Base-by-base conservation (phyloP, 2,329 filamentous ascomycete species). In the Fusarium illudens region DNA sequence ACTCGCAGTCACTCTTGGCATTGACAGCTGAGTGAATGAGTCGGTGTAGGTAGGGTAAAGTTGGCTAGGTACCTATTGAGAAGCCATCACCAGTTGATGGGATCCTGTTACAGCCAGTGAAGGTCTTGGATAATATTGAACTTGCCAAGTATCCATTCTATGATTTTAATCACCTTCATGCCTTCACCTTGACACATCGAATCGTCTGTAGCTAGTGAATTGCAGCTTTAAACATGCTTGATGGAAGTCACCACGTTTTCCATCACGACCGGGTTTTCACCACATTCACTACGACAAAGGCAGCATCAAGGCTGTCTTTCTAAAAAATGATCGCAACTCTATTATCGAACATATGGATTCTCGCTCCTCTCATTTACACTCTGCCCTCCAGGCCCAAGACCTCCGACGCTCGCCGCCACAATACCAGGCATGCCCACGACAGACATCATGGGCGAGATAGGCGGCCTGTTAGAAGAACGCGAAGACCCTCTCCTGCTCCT, bases 381-480 rank as follows among this genome's bases (percentile, higher is more conserved):
- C 25, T 22, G 39, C 9, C 59, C 60, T 13, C 48, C 50, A 44
- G 60, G 67, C 10, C 63, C 62, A 4, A 70, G 15, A 4, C 67
- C 67, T 13, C 56, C 67, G 5, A 70, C 51, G 46, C 67, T 70
- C 2, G 67, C 67, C 13, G 67, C 67, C 13, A 70, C 67, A 4
- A 70, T 70, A 53, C 67, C 67, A 1, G 67, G 67, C 67, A 70
- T 70, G 1, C 67, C 67, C 4, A 70, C 67, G 4, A 70, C 67
- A 0, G 67, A 65, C 67, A 70, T 70, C 67, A 70, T 70, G 6
- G 67, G 67, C 2, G 67, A 70, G 15, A 70, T 70, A 11, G 64
- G 64, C 1, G 67, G 67, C n/a, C 67, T 49, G 46, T 70, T 70
- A 1, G 67, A 70, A 2, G 67, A 70, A 4, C 67, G 33, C 1